Evolutionary conservation across 768 basidiomycete genomes (phyloP).

Genomic region (Sistotremastrum suecicum): DNA sequence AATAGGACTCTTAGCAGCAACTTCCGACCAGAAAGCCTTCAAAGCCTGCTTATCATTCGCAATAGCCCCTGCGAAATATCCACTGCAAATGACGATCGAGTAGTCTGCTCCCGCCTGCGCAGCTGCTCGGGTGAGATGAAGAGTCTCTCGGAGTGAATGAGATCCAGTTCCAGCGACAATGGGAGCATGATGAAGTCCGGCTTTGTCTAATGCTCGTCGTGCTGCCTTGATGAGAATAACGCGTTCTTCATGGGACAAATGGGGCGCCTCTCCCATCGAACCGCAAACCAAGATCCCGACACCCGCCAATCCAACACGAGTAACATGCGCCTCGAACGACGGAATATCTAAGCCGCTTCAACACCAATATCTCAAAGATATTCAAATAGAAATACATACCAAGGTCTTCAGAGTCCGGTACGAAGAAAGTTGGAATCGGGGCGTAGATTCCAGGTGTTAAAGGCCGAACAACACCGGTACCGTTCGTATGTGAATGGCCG

Average conservation of each 20-base stretch:
- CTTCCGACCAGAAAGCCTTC: constrained; percentile 66
- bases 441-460: constrained; percentile 69
- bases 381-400: constrained; percentile 32
- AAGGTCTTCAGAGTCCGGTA: constrained; percentile 61
- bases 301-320: constrained; percentile 48
- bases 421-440: constrained; percentile 80
- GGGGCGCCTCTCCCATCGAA: constrained; percentile 78
- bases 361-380: background rate
- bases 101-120: constrained; percentile 79
- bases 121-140: constrained; percentile 61
- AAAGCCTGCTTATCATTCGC: constrained; percentile 47
- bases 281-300: constrained; percentile 63
- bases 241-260: constrained; percentile 57
- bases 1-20: constrained; percentile 67
- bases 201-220: constrained; percentile 56
- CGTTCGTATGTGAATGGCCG: no score
- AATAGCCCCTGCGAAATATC: constrained; percentile 76
- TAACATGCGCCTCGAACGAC: constrained; percentile 54
- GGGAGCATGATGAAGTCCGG: constrained; percentile 43
- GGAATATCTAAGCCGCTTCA: constrained; percentile 35
- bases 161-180: constrained; percentile 76
- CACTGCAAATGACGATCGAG: constrained; percentile 72
- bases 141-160: constrained; percentile 71
- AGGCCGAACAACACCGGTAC: constrained; percentile 26
- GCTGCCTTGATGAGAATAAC: constrained; percentile 47